A percentile compares a stretch with the other conserved stretches of the same genome.
These are phyloP conservation scores for Stemphylium vesicarium DNA, from an alignment of 2,329 filamentous ascomycete genomes.

Conservation along the genomic window DNA sequence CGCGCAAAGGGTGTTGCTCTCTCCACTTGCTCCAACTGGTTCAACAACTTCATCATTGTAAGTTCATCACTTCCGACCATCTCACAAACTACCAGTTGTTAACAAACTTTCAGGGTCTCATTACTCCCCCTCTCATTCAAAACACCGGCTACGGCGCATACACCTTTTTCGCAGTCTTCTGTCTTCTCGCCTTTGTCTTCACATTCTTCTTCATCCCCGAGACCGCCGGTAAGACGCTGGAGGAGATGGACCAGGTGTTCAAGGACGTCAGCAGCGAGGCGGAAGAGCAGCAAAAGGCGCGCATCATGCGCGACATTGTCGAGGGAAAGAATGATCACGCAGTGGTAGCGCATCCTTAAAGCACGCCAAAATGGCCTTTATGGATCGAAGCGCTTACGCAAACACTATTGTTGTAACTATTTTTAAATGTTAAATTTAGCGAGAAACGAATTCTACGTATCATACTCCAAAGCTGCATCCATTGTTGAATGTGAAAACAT, in stretches of 20 bases:
- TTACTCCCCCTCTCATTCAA: slow-evolving; percentile 68
- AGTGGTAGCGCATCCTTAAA: neutral
- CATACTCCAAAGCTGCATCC: too few relatives aligned
- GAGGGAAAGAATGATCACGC: slow-evolving; percentile 19
- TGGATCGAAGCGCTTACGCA: too few relatives aligned
- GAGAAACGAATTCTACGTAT: too few relatives aligned
- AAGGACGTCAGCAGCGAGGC: slow-evolving; percentile 44
- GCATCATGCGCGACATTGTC: slow-evolving; percentile 42
- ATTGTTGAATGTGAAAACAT: neutral
- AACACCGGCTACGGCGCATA: slow-evolving; percentile 58
- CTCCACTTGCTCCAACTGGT: slow-evolving; percentile 68
- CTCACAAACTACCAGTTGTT: slow-evolving; percentile 42
- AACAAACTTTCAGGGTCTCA: slow-evolving; percentile 59
- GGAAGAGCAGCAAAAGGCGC: slow-evolving; percentile 41
- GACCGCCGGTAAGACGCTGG: slow-evolving; percentile 43
- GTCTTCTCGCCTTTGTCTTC: slow-evolving; percentile 42
- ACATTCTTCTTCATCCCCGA: slow-evolving; percentile 46
- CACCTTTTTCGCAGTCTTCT: slow-evolving; percentile 49
- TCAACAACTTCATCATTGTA: slow-evolving; percentile 67
- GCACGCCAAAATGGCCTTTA: neutral
- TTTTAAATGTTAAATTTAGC: too few relatives aligned
- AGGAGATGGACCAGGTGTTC: slow-evolving; percentile 50
- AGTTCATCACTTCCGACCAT: slow-evolving; percentile 10
- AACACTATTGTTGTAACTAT: neutral
- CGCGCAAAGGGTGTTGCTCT: slow-evolving; percentile 71